Conservation (phyloP, 2,329 filamentous ascomycete genomes). For the Diaporthe australafricana region DNA sequence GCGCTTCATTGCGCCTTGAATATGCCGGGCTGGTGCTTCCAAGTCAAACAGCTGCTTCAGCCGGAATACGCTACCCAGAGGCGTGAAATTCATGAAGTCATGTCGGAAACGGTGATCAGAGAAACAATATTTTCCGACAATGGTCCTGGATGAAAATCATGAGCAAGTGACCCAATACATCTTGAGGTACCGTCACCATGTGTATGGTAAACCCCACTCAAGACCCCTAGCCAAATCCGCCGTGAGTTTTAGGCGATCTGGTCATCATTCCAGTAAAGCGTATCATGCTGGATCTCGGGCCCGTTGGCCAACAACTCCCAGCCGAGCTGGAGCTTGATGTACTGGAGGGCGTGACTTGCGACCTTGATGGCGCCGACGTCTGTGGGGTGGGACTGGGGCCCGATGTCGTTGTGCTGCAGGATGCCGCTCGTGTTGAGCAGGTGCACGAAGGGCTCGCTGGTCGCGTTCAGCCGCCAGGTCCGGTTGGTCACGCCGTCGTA, state of each 20-base stretch:
- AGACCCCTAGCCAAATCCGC: too few species aligned
- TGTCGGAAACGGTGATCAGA: too few species aligned
- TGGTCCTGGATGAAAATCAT: too few species aligned
- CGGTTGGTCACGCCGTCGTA: conserved; percentile 55
- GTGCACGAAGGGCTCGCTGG: conserved; percentile 62
- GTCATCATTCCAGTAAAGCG: conserved; percentile 65
- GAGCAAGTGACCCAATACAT: too few species aligned
- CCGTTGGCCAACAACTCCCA: conserved; percentile 68
- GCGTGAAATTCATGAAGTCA: too few species aligned
- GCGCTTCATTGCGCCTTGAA: background rate
- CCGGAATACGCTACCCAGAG: too few species aligned
- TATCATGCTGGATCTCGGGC: conserved; percentile 61
- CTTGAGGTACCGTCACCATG: background rate
- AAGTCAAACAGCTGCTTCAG: background rate
- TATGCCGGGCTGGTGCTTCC: too few species aligned
- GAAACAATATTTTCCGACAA: background rate
- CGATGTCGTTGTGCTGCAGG: conserved; percentile 71
- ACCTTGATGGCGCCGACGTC: conserved; percentile 72
- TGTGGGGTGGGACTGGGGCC: conserved; percentile 68
- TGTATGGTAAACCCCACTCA: background rate
- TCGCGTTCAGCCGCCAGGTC: conserved; percentile 46
- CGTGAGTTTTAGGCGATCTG: conserved; percentile 50
- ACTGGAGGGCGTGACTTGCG: conserved; percentile 69
- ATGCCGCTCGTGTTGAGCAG: conserved; percentile 73
- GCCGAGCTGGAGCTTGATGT: conserved; percentile 64